Conservation (phyloP, 768 basidiomycete genomes). For the Lactarius hengduanensis region DNA sequence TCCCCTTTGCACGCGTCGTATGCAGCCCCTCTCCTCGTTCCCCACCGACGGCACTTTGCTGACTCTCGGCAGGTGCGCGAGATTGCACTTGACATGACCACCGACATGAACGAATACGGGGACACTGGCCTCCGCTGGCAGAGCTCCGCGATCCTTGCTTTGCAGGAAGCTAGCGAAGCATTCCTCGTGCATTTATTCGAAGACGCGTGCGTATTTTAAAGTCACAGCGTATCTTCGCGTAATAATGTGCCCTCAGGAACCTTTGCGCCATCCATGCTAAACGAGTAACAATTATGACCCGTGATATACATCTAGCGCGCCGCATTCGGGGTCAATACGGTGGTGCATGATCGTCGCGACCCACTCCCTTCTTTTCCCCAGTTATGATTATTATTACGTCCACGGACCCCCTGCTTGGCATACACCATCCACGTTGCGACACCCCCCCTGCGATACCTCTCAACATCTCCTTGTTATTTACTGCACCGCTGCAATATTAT, state of each 20-base stretch:
- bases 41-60: neutral
- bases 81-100: conserved; percentile 88
- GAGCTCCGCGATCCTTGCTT: conserved; percentile 85
- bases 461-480: conserved; percentile 13
- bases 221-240: conserved; percentile 7
- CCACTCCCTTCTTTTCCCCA: neutral
- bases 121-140: conserved; percentile 86
- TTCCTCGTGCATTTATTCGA: conserved; percentile 96
- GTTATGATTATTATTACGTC: conserved; percentile 6
- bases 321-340: conserved; percentile 92
- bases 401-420: conserved; percentile 16
- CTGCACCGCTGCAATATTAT: conserved; percentile 21
- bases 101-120: conserved; percentile 62
- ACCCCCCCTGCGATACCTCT: conserved; percentile 25
- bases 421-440: conserved; percentile 20
- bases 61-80: conserved; percentile 74
- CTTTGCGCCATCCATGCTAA: conserved; percentile 97
- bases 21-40: conserved; percentile 35
- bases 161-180: conserved; percentile 97
- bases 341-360: conserved; percentile 41
- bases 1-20: conserved; percentile 92
- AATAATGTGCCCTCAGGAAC: conserved; percentile 53
- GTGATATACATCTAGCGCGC: conserved; percentile 94
- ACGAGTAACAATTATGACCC: conserved; percentile 96
- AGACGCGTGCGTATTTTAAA: conserved; percentile 81